Evolutionary conservation across 495 filamentous ascomycete genomes (phyloP).

Genomic region (Hyaloscypha hepaticicola): DNA sequence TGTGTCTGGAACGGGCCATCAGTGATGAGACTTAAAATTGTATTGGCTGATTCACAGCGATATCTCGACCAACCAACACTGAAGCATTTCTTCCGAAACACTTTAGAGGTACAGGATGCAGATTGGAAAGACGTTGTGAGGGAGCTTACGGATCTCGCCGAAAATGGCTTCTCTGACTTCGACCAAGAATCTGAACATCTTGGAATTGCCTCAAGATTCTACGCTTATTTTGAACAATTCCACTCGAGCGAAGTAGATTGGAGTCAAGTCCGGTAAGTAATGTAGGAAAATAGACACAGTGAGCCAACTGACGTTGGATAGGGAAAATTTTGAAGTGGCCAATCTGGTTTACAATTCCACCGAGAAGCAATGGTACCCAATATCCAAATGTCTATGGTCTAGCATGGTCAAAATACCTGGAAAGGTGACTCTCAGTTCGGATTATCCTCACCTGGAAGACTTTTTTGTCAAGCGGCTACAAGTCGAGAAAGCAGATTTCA

Average conservation of each 20-base stretch:
- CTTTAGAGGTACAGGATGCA: conserved; percentile 1
- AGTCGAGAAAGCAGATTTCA: conserved; percentile 34
- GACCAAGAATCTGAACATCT: too few species aligned
- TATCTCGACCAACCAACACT: conserved; percentile 7
- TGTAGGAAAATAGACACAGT: conserved; percentile 5
- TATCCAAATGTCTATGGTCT: conserved; percentile 43
- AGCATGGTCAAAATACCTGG: conserved; percentile 37
- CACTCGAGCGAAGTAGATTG: too few species aligned
- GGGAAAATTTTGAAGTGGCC: conserved; percentile 13
- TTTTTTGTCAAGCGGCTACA: conserved; percentile 41
- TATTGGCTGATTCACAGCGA: not conserved
- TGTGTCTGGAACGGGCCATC: conserved; percentile 15
- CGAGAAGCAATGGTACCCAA: conserved; percentile 33
- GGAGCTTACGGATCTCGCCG: too few species aligned
- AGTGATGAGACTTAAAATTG: conserved; percentile 1
- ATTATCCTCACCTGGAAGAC: conserved; percentile 37
- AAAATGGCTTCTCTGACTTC: too few species aligned
- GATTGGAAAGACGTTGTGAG: too few species aligned
- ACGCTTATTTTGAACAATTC: too few species aligned
- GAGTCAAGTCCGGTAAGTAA: conserved; percentile 7
- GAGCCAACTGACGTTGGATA: conserved; percentile 2
- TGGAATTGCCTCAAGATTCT: too few species aligned
- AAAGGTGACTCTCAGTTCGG: conserved; percentile 34
- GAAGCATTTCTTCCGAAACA: conserved; percentile 6
- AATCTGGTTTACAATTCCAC: conserved; percentile 8